Evolutionary conservation across 768 basidiomycete genomes (phyloP), one percentile per base, ranked within the genome.

Genomic region (Coprinellus micaceus): DNA sequence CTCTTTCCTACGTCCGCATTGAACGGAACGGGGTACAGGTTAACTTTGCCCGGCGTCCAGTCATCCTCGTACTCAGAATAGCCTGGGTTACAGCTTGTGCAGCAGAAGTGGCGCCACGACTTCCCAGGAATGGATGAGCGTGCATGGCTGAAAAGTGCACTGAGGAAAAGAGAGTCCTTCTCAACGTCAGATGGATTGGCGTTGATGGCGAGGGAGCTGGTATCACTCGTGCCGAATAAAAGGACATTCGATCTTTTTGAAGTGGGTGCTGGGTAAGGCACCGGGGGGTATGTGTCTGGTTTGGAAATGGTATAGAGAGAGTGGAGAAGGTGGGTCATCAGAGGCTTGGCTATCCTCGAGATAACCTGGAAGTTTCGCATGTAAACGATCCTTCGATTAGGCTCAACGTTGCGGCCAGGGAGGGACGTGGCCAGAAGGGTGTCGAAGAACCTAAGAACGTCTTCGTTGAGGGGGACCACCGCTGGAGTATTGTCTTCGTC

Each of bases 321-420:
- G 22, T 52, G 51, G 7, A 54, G 33, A 17, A 57, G 19, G 24
- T 46, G 44, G 36, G 43, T 24, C 22, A 57, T 40, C 12, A 57
- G 45, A 11, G 56, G 52, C 52, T 57, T 41, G 24, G 56, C 48
- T 4, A 51, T 33, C n/a, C 24, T 28, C 25, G 22, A 13, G 44
- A 58, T 60, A 25, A 33, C 37, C 21, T 56, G 24, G 40, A 54
- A 57, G 56, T 57, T 51, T 5, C 59, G 51, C 52, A 53, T n/a
- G 39, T 56, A 59, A 21, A 59, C 44, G 45, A 54, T 53, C 24
- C 49, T 39, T 11, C 24, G 39, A 22, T 11, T 13, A 25, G 46
- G 53, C 22, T 46, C 39, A 50, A 41, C 56, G 40, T 30, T 49
- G 36, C 28, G 33, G 51, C 26, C 15, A 28, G 21, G n/a, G 24